Evolutionary conservation across 2,329 filamentous ascomycete genomes (phyloP).

Genomic region (Pseudopithomyces maydicus): DNA sequence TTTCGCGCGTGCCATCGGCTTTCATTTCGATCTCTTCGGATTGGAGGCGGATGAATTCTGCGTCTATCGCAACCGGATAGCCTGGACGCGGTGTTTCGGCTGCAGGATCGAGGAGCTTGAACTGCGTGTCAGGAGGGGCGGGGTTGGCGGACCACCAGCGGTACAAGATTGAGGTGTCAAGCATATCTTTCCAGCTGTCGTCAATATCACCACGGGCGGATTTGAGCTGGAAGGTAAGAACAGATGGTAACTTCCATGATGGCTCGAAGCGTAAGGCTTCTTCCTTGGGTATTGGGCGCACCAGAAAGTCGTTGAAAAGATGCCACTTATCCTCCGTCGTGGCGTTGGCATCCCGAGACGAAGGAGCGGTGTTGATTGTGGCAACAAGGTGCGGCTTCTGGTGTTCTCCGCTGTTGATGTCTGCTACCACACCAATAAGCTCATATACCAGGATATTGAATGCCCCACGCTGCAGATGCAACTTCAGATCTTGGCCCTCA

Average conservation of each 20-base stretch:
- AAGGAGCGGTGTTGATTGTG: constrained; percentile 81
- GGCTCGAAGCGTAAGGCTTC: constrained; percentile 91
- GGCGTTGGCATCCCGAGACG: constrained; percentile 56
- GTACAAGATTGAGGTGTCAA: constrained; percentile 87
- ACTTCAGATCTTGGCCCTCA: constrained; percentile 85
- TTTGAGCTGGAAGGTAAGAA: constrained; percentile 85
- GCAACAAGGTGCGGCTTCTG: constrained; percentile 91
- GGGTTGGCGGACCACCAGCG: constrained; percentile 63
- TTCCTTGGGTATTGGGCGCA: constrained; percentile 76
- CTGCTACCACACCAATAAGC: constrained; percentile 84
- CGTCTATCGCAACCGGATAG: constrained; percentile 86
- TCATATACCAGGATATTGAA: constrained; percentile 89
- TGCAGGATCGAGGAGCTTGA: constrained; percentile 61
- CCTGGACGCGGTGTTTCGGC: constrained; percentile 71
- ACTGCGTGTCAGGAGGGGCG: constrained; percentile 58
- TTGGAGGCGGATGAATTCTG: constrained; percentile 92
- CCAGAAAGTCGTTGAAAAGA: constrained; percentile 95
- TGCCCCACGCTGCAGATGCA: constrained; percentile 77
- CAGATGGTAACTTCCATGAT: constrained; percentile 89
- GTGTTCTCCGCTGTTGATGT: constrained; percentile 83
- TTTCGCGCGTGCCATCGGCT: constrained; percentile 88
- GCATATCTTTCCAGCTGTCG: constrained; percentile 79
- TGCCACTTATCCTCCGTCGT: constrained; percentile 77
- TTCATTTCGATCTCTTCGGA: constrained; percentile 96
- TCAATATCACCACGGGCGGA: constrained; percentile 81